Evolutionary conservation across 1,284 basidiomycete genomes (phyloP), one percentile per base, ranked within the genome.

Genomic region (Caloboletus firmus): DNA sequence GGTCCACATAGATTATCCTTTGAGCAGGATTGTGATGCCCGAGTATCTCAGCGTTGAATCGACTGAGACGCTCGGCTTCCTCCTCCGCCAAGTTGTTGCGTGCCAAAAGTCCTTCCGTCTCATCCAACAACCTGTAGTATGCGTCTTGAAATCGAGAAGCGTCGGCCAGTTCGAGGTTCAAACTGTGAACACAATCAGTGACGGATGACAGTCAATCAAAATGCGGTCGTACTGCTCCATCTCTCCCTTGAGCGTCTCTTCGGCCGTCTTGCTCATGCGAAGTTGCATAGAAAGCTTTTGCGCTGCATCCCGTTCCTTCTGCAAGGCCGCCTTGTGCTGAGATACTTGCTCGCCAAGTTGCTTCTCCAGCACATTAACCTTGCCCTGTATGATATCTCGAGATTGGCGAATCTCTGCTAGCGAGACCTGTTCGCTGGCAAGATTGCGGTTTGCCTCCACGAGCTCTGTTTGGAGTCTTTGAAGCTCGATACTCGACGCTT

Each of bases 11-110:
- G 69, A 83, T 75, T 59, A 90, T 88, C 34, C 83, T 78, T 68
- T 90, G 88, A 1, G 84, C 81, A 6, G 87, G 86, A 64, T 90
- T 90, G 30, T 79, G 76, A 63, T 90, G 88, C 0, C 85, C 80
- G 18, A 91, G 70, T 51, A 91, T 89, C 65, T 90, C 82, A 1
- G 88, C 88, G 58, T 91, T 91, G 73, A 89, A 87, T 63, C 75
- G 79, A 65, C 85, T 84, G 32, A 91, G 76, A 17, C 75, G 75
- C 39, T 78, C 71, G 0, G 86, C 82, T 64, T 91, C 89, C 35
- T 83, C 82, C 62, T 91, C 86, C 9, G 87, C 89, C 35, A 91
- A 73, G 36, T 83, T 77, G 55, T 89, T 89, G n/a, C 84, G 78
- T 13, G 83, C 78, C 24, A 87, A 70, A 15, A 91, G 76, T 3